Base-by-base conservation (phyloP, 2,329 filamentous ascomycete species). In the Anisogramma anomala region DNA sequence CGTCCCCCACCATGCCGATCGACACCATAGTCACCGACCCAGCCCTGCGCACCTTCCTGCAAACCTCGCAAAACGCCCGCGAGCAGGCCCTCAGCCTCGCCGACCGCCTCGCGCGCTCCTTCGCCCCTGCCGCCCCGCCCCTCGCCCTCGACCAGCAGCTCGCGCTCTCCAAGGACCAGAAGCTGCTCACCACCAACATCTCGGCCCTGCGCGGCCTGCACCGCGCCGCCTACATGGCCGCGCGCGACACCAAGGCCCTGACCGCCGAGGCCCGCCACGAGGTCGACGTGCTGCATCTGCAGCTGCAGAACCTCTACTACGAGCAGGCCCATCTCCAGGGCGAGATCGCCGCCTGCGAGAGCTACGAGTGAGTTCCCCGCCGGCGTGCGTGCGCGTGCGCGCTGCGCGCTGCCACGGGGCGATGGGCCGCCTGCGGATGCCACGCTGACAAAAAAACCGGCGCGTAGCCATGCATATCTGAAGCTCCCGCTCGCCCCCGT, bases 221-320 rank as follows among this genome's bases (percentile, higher is more conserved):
- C 58, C 79, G 91, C 20, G 74, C 82, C 49, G 86, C 87, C 8
- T 78, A 88, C 50, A 73, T 94, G 52, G 72, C 77, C 22, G 84
- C 87, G 22, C 79, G 91, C 50, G 78, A 86, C 51, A 94, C 88
- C 11, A 96, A 96, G 60, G 71, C 82, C 39, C 69, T 77, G 52
- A 96, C 91, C 1, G 82, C 85, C 22, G 86, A 94, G 59, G 84
- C 83, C 36, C 78, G 88, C 36, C 84, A 89, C 53, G 86, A 94
- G 62, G 86, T 96, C 49, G 91, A 98, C 58, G 77, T 81, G 36
- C 69, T 98, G 47, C 88, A 96, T 58, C 71, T 98, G 27, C 84
- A 94, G 56, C 71, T 98, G 41, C 89, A 96, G 62, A 98, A 98
- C 56, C 67, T 98, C 6, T 93, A 91, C 60, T 98, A 98, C 57